Evolutionary conservation across 805 yeast genomes (phyloP), one percentile per base, ranked within the genome.

Genomic region (Isabelozyma gotoi): DNA sequence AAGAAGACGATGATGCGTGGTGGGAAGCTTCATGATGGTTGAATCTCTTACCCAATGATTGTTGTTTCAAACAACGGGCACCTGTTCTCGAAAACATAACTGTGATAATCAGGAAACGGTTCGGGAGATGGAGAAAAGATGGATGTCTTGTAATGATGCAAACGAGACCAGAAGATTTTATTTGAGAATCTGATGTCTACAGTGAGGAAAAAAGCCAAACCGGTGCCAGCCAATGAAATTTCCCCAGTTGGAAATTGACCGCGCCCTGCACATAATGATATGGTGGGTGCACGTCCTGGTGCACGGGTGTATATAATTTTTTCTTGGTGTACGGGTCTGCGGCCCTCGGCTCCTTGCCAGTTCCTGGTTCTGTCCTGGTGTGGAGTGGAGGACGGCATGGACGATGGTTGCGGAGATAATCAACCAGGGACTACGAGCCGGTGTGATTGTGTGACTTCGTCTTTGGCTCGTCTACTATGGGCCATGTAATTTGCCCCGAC

Each of bases 1-100:
- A 40, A 45, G 52, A 36, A 47, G 50, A 42, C 46, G 51, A 11
- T 44, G 40, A 15, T 38, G 43, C 29, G 48, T 36, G 24, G 59
- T 32, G 34, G 11, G 31, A 11, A 5, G 29, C 29, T 7, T 36
- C 21, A 24, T 36, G 39, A 17, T 34, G 53, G 41, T 56, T 56
- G 49, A 49, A 57, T 47, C 65, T 54, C 45, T 44, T 53, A 31
- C 39, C 19, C 7, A 24, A 19, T n/a, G 32, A 19, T 20, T 36
- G 32, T 5, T 20, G 17, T n/a, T 18, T 19, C 16, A 16, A 19
- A 20, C 19, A 24, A 12, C 19, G 29, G 14, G 18, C 7, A 7
- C 29, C 29, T 20, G 39, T 14, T 38, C 41, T 42, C 11, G 41
- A 11, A 33, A 42, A 42, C 45, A 42, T 42, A n/a, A n/a, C n/a